phyloP scores from a whole-genome alignment of 2,329 filamentous ascomycete species.

The Alternaria atra region DNA sequence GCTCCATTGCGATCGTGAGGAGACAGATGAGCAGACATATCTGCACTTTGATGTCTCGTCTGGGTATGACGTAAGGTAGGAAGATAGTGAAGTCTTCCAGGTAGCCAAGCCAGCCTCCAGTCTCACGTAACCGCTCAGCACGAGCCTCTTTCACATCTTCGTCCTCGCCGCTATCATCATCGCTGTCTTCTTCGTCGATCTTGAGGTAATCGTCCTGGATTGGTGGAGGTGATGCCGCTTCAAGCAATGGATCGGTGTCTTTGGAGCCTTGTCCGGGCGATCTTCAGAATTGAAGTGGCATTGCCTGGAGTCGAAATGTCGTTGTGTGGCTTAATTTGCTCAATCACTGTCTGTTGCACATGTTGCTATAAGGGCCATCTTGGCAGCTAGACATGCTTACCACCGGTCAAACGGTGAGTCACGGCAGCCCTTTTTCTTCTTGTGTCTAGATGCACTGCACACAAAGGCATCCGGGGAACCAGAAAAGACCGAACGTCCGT shows the following conservation, averaged over 20 bases:
- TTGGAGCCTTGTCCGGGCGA: conserved; percentile 12
- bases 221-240: conserved; percentile 13
- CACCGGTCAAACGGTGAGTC: neutral
- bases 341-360: neutral
- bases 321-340: neutral
- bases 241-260: conserved; percentile 20
- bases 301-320: neutral
- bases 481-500: neutral
- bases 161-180: conserved; percentile 8
- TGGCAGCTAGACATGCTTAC: neutral
- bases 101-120: conserved; percentile 79
- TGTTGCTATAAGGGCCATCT: neutral
- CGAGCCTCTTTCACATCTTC: conserved; percentile 36
- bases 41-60: conserved; percentile 58
- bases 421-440: neutral
- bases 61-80: conserved; percentile 79
- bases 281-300: conserved; percentile 16
- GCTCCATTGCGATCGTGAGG: neutral
- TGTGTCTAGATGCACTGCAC: neutral
- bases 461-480: neutral
- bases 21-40: neutral
- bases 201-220: neutral
- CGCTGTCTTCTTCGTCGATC: neutral
- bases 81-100: conserved; percentile 76
- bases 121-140: conserved; percentile 70